Evolutionary conservation across 352 stramenopile genomes (phyloP).

Genomic region (Phytopythium kandeliae): DNA sequence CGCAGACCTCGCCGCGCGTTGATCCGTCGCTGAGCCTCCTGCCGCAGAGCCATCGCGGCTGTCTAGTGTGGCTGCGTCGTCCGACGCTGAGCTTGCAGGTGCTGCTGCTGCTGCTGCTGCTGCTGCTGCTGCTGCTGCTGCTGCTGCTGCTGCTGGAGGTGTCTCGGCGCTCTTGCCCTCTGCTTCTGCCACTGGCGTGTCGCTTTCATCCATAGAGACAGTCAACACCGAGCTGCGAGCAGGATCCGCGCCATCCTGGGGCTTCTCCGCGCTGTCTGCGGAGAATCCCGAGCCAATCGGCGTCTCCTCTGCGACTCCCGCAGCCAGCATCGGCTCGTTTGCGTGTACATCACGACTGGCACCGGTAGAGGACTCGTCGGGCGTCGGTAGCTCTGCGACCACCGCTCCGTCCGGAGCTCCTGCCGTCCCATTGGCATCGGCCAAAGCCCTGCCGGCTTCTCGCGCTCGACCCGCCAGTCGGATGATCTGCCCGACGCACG

Average conservation of each 20-base stretch:
- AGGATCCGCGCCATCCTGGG: not conserved
- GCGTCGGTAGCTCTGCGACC: not conserved
- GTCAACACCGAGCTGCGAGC: not conserved
- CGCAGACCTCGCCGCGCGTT: no score
- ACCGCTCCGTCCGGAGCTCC: conserved; percentile 1
- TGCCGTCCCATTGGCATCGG: not conserved
- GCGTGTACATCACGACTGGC: not conserved
- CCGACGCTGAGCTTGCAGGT: not conserved
- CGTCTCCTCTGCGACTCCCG: not conserved
- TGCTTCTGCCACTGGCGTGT: no score
- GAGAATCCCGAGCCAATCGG: not conserved
- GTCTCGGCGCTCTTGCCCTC: not conserved
- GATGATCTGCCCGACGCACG: conserved; percentile 64
- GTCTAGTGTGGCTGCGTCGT: not conserved
- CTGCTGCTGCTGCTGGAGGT: not conserved
- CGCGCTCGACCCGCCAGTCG: conserved; percentile 21
- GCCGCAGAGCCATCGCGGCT: not conserved
- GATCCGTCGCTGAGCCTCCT: not conserved
- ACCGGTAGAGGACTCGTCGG: not conserved
- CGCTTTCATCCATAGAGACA: not conserved
- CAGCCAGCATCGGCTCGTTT: not conserved
- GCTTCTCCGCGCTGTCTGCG: not conserved
- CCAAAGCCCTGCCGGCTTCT: conserved; percentile 9
- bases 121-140: not conserved
- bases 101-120: not conserved